Evolutionary conservation across 2,329 filamentous ascomycete genomes (phyloP).

Genomic region (Venturia nashicola): DNA sequence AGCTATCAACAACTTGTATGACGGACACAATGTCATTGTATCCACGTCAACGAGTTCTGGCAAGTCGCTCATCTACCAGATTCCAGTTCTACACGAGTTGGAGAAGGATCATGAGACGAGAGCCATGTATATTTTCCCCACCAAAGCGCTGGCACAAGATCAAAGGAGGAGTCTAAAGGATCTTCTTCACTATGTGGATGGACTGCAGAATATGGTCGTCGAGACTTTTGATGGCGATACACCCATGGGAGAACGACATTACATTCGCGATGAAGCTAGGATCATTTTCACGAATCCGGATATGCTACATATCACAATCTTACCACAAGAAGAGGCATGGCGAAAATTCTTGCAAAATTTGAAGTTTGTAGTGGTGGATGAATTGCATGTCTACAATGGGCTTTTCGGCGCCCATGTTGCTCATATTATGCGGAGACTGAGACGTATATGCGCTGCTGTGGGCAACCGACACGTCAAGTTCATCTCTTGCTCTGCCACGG

Average conservation of each 20-base stretch:
- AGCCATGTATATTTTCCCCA: conserved; percentile 97
- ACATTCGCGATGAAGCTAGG: conserved; percentile 74
- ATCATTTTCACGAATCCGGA: conserved; percentile 98
- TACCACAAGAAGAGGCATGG: conserved; percentile 88
- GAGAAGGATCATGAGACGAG: conserved; percentile 65
- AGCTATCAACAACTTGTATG: conserved; percentile 77
- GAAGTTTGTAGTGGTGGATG: conserved; percentile 72
- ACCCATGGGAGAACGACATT: conserved; percentile 62
- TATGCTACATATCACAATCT: conserved; percentile 89
- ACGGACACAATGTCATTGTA: conserved; percentile 78
- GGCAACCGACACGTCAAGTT: conserved; percentile 81
- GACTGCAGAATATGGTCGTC: conserved; percentile 61
- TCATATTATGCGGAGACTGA: conserved; percentile 81
- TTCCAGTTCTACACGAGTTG: conserved; percentile 78
- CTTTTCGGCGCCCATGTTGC: conserved; percentile 89
- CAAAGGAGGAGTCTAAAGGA: conserved; percentile 82
- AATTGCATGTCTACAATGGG: conserved; percentile 93
- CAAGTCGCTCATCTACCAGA: conserved; percentile 95
- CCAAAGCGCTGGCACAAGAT: conserved; percentile 91
- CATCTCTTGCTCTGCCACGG: conserved; percentile 91
- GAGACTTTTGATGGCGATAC: conserved; percentile 97
- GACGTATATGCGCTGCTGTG: conserved; percentile 78
- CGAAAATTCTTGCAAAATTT: conserved; percentile 77
- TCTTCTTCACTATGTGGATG: conserved; percentile 67
- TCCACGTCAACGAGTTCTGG: conserved; percentile 93